Evolutionary conservation across 306 rosid species (phyloP).

Genomic region (Trichosanthes truncata): DNA sequence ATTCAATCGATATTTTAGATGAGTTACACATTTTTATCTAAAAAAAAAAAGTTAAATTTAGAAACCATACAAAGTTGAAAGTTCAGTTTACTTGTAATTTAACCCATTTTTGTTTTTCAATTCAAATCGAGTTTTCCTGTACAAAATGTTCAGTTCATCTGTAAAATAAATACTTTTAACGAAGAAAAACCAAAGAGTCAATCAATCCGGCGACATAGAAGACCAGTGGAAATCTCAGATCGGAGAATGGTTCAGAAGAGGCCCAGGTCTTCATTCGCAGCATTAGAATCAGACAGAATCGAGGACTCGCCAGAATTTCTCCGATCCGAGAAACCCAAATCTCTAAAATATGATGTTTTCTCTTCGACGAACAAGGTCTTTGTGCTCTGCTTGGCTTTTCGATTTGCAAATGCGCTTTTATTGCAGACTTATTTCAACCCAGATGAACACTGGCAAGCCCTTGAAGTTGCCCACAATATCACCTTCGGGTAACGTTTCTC

Average conservation of each 20-base stretch:
- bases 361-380: constrained; percentile 31
- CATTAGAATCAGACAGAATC: neutral
- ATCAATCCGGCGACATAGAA: neutral
- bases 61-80: no score
- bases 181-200: neutral
- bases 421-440: constrained; percentile 87
- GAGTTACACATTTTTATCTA: no score
- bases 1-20: no score
- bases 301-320: constrained; percentile 14
- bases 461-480: constrained; percentile 83
- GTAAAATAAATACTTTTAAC: neutral
- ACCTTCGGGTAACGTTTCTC: constrained; percentile 47
- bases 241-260: constrained; percentile 47
- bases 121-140: neutral
- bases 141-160: neutral
- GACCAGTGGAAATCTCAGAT: neutral
- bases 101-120: no score
- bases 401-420: constrained; percentile 55
- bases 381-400: constrained; percentile 54
- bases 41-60: no score
- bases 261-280: constrained; percentile 2
- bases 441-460: constrained; percentile 97
- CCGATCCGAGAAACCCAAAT: constrained; percentile 15
- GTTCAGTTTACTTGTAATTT: no score
- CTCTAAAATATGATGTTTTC: neutral